Evolutionary conservation across 192 early-diverging fungal genomes (phyloP).

Genomic region (Coemansia sp.): DNA sequence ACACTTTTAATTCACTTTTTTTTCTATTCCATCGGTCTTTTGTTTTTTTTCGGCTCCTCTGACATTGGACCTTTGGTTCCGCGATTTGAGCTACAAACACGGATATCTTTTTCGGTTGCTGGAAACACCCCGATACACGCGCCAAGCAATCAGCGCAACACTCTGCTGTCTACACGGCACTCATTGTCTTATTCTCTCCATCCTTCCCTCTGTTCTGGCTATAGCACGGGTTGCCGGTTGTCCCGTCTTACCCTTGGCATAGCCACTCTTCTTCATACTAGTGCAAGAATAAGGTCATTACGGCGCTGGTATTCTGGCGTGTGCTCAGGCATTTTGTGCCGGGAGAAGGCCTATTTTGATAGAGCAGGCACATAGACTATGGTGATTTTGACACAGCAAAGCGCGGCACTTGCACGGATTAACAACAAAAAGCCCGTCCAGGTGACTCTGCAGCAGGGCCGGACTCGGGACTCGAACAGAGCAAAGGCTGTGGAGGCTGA

Average conservation of each 20-base stretch:
- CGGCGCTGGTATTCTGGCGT: constrained; percentile 10
- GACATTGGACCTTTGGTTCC: not conserved
- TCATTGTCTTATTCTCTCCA: not conserved
- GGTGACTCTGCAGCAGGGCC: constrained; percentile 11
- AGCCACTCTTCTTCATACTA: not conserved
- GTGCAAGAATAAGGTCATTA: not conserved
- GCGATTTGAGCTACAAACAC: not conserved
- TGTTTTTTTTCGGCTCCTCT: not conserved
- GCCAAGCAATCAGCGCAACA: constrained; percentile 3
- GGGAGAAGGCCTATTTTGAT: constrained; percentile 3
- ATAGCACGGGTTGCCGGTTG: no score
- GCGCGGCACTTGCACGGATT: constrained; percentile 6
- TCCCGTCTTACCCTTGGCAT: not conserved
- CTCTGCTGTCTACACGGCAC: not conserved
- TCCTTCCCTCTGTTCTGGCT: not conserved
- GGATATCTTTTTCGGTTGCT: not conserved
- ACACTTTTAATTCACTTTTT: not conserved
- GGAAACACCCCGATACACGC: no score
- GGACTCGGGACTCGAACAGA: constrained; percentile 3
- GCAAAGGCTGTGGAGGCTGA: not conserved
- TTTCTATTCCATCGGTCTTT: not conserved
- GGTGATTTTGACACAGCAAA: constrained; percentile 30
- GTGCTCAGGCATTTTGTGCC: constrained; percentile 3
- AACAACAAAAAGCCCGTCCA: constrained; percentile 14
- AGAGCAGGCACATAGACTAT: constrained; percentile 16